Conservation (phyloP, 176 grass and related monocot genomes). For the Guadua angustifolia region DNA sequence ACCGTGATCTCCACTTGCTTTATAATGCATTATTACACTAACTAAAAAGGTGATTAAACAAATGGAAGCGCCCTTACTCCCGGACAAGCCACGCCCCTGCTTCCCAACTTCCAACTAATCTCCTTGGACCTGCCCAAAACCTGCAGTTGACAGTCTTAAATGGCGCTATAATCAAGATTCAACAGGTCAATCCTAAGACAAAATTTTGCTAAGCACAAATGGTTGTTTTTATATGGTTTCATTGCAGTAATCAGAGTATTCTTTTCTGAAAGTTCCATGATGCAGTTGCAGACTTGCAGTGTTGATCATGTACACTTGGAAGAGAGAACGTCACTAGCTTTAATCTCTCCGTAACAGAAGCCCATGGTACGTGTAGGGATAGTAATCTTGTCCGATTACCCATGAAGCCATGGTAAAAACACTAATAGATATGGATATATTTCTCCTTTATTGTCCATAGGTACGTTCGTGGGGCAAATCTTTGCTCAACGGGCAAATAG, state of each 20-base stretch:
- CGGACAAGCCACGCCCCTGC: conserved; percentile 61
- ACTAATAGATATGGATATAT: too few species aligned
- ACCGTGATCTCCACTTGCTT: conserved; percentile 44
- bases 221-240: not conserved
- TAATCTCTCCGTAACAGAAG: not conserved
- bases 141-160: conserved; percentile 38
- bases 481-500: too few species aligned
- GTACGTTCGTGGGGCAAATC: too few species aligned
- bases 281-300: not conserved
- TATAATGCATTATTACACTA: conserved; percentile 26
- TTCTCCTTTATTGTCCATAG: too few species aligned
- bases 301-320: not conserved
- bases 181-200: conserved; percentile 21
- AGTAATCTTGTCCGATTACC: too few species aligned
- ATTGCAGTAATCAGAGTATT: not conserved
- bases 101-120: conserved; percentile 63
- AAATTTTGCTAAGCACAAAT: not conserved
- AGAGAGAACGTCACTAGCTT: not conserved
- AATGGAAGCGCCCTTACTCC: conserved; percentile 56
- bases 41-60: conserved; percentile 44
- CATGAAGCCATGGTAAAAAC: too few species aligned
- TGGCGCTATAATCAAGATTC: conserved; percentile 25
- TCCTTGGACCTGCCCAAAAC: conserved; percentile 53
- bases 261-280: not conserved
- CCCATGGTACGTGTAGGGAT: not conserved